Base-by-base conservation (phyloP, 2,329 filamentous ascomycete genomes). In the Tolypocladium ophioglossoides region DNA sequence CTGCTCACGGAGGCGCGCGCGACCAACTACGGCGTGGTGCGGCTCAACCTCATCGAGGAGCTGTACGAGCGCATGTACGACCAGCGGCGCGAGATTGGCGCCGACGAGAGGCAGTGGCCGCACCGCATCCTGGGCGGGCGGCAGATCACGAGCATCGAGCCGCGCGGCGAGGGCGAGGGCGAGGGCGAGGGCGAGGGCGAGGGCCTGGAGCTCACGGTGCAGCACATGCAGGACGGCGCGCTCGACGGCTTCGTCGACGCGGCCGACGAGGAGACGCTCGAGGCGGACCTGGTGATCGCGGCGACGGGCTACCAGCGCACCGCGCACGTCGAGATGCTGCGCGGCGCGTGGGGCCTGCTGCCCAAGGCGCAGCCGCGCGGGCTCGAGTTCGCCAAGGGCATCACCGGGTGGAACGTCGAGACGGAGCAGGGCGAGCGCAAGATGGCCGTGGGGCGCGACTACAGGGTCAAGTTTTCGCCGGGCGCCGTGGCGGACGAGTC, bases 11-110 rank as follows among this genome's bases (percentile, higher is more conserved):
- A 84, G 52, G 89, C 95, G 61, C 86, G 87, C 56, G 84, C 84
- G 34, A 97, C 92, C 57, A 97, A 97, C 75, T 97, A 97, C 69
- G 88, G 90, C 52, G 92, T 97, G 5, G 92, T 99, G 4, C 85
- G 92, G 9, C 80, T 96, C n/a, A 83, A 89, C 60, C 80, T 97
- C 51, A 88, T 97, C 55, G 92, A 97, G 70, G 82, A 86, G 55
- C 81, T 97, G 34, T 97, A 95, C 70, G 84, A 92, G 70, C 82
- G 82, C 54, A 84, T 96, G 73, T 97, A 97, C 72, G 80, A 90
- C 54, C 92, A 97, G 71, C 83, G 85, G 51, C 79, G 95, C 52
- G 77, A 80, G 49, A 77, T 89, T 35, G 80, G 82, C 54, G 72
- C 78, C 20, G 84, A 91, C 56, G 84, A 91, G 68, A 76, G 73